A percentile compares a stretch with the other conserved stretches of the same genome.
Conservation (phyloP, 306 rosid genomes). For the Malus orientalis region DNA sequence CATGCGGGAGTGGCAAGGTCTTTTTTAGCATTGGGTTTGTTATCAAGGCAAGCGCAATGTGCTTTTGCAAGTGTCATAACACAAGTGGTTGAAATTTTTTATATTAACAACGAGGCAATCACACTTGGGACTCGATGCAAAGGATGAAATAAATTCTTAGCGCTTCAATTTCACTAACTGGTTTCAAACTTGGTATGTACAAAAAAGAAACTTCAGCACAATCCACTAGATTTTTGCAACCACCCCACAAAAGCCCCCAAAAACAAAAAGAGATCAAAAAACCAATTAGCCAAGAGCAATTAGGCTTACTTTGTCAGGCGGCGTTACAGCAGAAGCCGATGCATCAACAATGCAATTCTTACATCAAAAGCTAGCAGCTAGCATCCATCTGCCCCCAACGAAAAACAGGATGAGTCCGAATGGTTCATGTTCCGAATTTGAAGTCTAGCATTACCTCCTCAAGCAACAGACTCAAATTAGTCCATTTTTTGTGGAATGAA, state of each 20-base stretch:
- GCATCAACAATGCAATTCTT: neutral
- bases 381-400: neutral
- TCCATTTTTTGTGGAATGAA: slow-evolving; percentile 29
- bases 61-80: no score
- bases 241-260: neutral
- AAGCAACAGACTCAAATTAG: slow-evolving; percentile 2
- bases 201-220: neutral
- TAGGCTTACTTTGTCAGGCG: neutral
- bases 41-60: no score
- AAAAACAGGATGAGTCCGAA: neutral
- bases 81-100: no score
- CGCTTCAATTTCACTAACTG: no score
- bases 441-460: neutral
- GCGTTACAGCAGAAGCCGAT: neutral
- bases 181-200: neutral
- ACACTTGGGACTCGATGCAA: no score
- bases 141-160: no score
- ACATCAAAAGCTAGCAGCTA: neutral
- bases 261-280: neutral
- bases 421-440: neutral
- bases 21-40: no score
- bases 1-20: no score
- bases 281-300: neutral
- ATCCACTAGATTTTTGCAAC: neutral
- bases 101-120: no score